Base-by-base conservation (phyloP, 2,329 filamentous ascomycete genomes). In the Balansia obtecta region DNA sequence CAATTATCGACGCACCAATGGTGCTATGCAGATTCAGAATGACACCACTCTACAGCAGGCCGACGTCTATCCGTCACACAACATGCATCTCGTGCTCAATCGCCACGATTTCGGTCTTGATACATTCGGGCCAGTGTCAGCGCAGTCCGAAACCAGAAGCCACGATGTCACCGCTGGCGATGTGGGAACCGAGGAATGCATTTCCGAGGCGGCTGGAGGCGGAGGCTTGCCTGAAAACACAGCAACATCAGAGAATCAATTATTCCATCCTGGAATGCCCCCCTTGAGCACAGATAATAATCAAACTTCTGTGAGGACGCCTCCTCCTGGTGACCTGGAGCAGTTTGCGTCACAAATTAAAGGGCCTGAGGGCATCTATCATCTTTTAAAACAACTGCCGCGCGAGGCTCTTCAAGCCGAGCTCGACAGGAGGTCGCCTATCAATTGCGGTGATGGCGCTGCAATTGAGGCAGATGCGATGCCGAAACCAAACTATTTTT, bases 401-500 rank as follows among this genome's bases (percentile, higher is more conserved):
- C 27, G 13, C 4, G 45, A 51, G 39, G 33, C n/a, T 18, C 38
- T 48, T 12, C 45, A 48, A 40, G 45, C 49, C 20, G 40, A 20
- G 39, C 38, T 50, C 43, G 38, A 47, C n/a, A 33, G 32, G 4
- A 33, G 38, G 22, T 10, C 9, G 13, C 18, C 10, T 15, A 38
- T 30, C 15, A 16, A 27, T 9, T 30, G 37, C 13, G 37, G 33
- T 27, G 39, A 22, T 13, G 8, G 48, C 54, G 60, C 9, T 51
- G 27, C 27, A 7, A 57, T 12, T 32, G 43, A 34, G 12, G 30
- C 9, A 6, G 32, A 44, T 15, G 3, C 30, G 12, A 13, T 42
- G 18, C 33, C 43, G 9, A 49, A 48, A 27, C 32, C 15, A 27
- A 9, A 5, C 9, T 30, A 38, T 12, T 50, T 50, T 11, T 78